Evolutionary conservation across 805 yeast species (phyloP).

Genomic region (Priceomyces castillae): DNA sequence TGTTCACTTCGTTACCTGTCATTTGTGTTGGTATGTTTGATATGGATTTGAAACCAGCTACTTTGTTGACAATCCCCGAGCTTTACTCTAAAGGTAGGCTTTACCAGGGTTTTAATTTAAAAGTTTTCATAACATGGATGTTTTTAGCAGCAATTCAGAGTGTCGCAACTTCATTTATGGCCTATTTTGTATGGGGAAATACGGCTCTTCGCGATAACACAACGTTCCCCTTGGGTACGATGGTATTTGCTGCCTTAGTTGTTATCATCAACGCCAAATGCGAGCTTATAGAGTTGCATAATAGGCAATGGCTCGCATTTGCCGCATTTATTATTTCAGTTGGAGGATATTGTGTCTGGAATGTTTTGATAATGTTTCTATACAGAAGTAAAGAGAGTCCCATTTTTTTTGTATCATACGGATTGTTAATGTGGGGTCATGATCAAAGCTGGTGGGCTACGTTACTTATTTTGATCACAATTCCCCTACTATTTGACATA

Average conservation of each 20-base stretch:
- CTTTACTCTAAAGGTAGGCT: slow-evolving; percentile 74
- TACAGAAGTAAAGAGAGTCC: slow-evolving; percentile 51
- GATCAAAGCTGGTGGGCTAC: slow-evolving; percentile 90
- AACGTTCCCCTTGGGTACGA: slow-evolving; percentile 76
- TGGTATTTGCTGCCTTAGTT: slow-evolving; percentile 70
- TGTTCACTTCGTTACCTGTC: slow-evolving; percentile 91
- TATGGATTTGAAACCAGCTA: slow-evolving; percentile 83
- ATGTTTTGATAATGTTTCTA: slow-evolving; percentile 68
- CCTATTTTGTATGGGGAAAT: slow-evolving; percentile 70
- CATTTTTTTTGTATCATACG: slow-evolving; percentile 70
- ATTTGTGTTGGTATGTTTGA: slow-evolving; percentile 94
- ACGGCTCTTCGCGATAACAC: slow-evolving; percentile 68
- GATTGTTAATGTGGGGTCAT: slow-evolving; percentile 70
- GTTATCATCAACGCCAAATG: slow-evolving; percentile 74
- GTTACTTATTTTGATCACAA: slow-evolving; percentile 50
- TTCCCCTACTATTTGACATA: slow-evolving; percentile 68
- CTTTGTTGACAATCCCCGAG: slow-evolving; percentile 89
- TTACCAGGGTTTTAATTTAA: slow-evolving; percentile 69
- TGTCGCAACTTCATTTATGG: slow-evolving; percentile 63
- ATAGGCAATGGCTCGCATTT: slow-evolving; percentile 64
- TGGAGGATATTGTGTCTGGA: slow-evolving; percentile 86
- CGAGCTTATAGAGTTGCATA: slow-evolving; percentile 77
- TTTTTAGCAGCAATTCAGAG: slow-evolving; percentile 71
- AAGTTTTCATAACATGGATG: slow-evolving; percentile 75
- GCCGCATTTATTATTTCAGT: slow-evolving; percentile 68